Percentiles rank a stretch among this genome's conserved stretches.
These are phyloP conservation scores for Westerdykella sp. DNA, from an alignment of 2,329 filamentous ascomycete species.

Conservation along the genomic window DNA sequence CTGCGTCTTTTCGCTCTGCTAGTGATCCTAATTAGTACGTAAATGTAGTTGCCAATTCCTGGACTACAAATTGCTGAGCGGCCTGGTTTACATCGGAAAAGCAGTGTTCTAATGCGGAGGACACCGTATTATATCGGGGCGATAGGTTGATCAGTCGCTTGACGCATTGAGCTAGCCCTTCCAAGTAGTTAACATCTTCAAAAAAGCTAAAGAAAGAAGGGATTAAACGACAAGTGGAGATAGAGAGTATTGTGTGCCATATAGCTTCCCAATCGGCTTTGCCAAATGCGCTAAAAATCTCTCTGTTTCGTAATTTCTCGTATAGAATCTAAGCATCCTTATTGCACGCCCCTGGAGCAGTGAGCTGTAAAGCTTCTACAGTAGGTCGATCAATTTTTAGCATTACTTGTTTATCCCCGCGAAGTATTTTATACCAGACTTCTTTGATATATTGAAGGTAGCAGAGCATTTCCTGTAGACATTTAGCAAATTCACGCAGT, in stretches of 20 bases:
- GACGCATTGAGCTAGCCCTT: conserved; percentile 1
- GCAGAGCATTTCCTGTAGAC: conserved; percentile 19
- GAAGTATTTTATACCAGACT: conserved; percentile 30
- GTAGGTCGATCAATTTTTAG: conserved; percentile 4
- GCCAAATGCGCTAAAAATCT: no score
- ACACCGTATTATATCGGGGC: no score
- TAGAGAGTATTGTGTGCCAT: no score
- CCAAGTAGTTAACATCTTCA: conserved; percentile 4
- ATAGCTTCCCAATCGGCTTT: no score
- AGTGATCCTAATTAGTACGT: neutral
- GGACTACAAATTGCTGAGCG: neutral
- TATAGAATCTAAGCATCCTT: no score
- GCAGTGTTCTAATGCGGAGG: no score
- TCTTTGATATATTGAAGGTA: conserved; percentile 32
- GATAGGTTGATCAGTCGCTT: conserved; percentile 1
- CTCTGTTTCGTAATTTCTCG: no score
- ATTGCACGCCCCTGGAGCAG: no score
- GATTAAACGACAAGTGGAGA: conserved; percentile 9
- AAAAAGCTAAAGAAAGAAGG: conserved; percentile 5
- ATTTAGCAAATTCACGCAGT: conserved; percentile 9
- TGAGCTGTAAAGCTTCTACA: no score
- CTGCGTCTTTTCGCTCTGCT: conserved; percentile 1
- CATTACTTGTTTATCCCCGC: conserved; percentile 17
- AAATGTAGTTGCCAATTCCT: no score
- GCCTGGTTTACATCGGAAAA: neutral